Conservation (phyloP, 164 flowering plant genomes). For the Cinnamomum micranthum region DNA sequence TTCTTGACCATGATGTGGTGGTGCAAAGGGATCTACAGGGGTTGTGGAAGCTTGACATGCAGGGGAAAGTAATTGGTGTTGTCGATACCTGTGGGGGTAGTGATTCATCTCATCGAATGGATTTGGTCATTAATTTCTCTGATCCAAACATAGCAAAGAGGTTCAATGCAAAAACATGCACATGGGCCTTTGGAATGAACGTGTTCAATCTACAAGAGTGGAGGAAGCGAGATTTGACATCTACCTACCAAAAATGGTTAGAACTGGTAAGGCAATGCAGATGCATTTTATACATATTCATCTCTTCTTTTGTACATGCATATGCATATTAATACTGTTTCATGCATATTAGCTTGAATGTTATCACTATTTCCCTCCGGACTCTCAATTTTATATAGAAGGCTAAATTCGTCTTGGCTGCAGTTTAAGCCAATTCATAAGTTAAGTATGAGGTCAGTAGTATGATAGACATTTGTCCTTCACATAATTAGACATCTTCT, state of each 20-base stretch:
- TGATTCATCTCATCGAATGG: slow-evolving; percentile 54
- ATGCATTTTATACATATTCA: background rate
- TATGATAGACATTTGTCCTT: no score
- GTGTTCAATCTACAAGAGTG: slow-evolving; percentile 73
- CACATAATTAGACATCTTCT: no score
- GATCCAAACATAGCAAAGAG: slow-evolving; percentile 52
- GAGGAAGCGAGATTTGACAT: slow-evolving; percentile 62
- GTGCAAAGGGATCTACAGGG: slow-evolving; percentile 69
- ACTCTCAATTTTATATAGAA: no score
- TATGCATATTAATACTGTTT: no score
- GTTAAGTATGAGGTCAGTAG: no score
- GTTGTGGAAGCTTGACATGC: slow-evolving; percentile 69
- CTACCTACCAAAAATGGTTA: slow-evolving; percentile 53
- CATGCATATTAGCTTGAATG: no score
- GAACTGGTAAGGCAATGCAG: slow-evolving; percentile 50
- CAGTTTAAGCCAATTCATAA: no score
- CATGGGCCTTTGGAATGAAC: slow-evolving; percentile 99
- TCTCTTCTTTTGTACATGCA: no score
- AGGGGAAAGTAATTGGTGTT: slow-evolving; percentile 81
- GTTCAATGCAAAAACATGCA: slow-evolving; percentile 64
- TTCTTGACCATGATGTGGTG: slow-evolving; percentile 96
- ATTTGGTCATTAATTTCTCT: slow-evolving; percentile 60
- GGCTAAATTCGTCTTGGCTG: no score
- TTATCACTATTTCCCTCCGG: no score
- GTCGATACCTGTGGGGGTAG: slow-evolving; percentile 70